Percentiles rank a stretch among this genome's conserved stretches.
phyloP scores from a whole-genome alignment of 2,329 filamentous ascomycete genomes.

The Aspergillus jensenii region DNA sequence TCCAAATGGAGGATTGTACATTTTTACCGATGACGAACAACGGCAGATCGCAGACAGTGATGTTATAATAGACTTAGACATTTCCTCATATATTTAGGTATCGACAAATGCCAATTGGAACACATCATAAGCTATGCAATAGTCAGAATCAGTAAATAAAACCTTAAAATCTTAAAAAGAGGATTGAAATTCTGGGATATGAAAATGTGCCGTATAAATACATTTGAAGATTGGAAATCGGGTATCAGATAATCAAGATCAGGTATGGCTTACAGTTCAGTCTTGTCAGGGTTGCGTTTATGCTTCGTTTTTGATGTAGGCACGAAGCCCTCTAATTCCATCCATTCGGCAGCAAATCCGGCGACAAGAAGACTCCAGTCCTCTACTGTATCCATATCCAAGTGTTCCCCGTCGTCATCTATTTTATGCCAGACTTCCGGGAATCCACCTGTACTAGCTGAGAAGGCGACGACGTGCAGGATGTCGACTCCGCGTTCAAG shows the following conservation, averaged over 20 bases:
- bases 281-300: constrained; percentile 29
- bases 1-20: neutral
- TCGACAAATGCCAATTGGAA: neutral
- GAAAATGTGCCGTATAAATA: constrained; percentile 1
- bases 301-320: neutral
- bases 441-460: constrained; percentile 54
- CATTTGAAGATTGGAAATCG: neutral
- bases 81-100: neutral
- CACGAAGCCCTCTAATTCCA: constrained; percentile 70
- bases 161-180: neutral
- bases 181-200: neutral
- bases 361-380: constrained; percentile 87
- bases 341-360: constrained; percentile 86
- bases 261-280: constrained; percentile 42
- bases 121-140: constrained; percentile 17
- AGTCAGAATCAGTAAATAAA: constrained; percentile 16
- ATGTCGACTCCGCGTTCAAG: constrained; percentile 82
- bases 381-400: constrained; percentile 75
- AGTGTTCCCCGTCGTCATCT: constrained; percentile 77
- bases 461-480: constrained; percentile 81
- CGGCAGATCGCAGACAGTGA: neutral
- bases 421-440: constrained; percentile 84
- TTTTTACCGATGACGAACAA: neutral
- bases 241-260: constrained; percentile 10
- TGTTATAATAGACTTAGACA: constrained; percentile 4